Base-by-base conservation (phyloP, 2,329 filamentous ascomycete species). In the Aspergillus amoenus region DNA sequence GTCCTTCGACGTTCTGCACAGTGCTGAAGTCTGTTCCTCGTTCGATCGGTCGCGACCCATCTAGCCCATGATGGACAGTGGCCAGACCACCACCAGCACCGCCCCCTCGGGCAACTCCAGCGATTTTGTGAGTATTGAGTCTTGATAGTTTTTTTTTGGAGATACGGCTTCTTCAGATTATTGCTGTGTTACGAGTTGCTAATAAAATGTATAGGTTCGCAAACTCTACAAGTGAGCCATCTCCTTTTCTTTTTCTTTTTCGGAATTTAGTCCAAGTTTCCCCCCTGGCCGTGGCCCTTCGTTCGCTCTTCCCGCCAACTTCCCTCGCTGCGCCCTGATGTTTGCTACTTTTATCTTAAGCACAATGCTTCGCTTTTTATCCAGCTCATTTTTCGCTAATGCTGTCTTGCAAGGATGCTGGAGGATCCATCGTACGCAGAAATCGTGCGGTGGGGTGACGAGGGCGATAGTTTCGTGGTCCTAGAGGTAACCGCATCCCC, bases 401-500 rank as follows among this genome's bases (percentile, higher is more conserved):
- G 32, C 57, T 50, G 51, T 59, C 59, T 22, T 44, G 51, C 27
- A 71, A 96, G 91, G 74, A 99, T 99, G 94, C 81, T 99, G 68
- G 93, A 97, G 77, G 95, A 95, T 70, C 93, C 93, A 37, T 88
- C 91, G 52, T 95, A 99, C 74, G 87, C 93, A 67, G 88, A 89
- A 60, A 93, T 97, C 60, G 94, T 97, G 48, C 84, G 93, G 77
- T 99, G 94, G 94, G 93, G 93, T 59, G 91, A 96, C 65, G 88
- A 93, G 63, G 93, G 92, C 53, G 91, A 97, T 71, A 96, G 92
- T 66, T 99, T 99, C 71, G 93, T 99, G 57, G 95, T 99, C 50
- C 81, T 97, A 53, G 94, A 99, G 85, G 94, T 97, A 82, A 30
- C 60, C 72, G 64, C 55, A 49, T 58, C 49, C 57, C 55, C 12